Evolutionary conservation across 345 rosid species (phyloP).

Genomic region (Salix suchowensis): DNA sequence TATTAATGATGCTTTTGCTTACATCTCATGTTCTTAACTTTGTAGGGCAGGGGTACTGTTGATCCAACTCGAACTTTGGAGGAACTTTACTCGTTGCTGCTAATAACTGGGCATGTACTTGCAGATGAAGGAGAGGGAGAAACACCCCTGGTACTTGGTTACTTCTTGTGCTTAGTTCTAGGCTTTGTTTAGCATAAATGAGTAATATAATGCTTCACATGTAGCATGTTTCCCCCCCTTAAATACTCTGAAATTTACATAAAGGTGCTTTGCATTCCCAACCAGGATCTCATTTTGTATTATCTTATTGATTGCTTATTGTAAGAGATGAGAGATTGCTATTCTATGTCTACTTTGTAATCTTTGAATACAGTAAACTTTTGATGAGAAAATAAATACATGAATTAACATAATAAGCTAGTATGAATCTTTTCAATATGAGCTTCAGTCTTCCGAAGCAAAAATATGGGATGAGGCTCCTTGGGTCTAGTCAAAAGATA

Average conservation of each 20-base stretch:
- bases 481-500: too few species aligned
- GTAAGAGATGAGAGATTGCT: background rate
- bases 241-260: background rate
- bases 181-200: background rate
- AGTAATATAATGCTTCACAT: background rate
- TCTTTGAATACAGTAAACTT: background rate
- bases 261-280: background rate
- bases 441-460: too few species aligned
- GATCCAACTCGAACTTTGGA: conserved; percentile 84
- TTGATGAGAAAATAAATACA: background rate
- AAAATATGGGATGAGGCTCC: too few species aligned
- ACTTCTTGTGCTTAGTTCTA: conserved; percentile 18
- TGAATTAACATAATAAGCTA: too few species aligned
- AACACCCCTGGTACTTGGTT: conserved; percentile 77
- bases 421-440: too few species aligned
- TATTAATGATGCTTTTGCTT: background rate
- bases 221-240: background rate
- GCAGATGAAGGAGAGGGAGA: conserved; percentile 99
- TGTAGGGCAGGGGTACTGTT: conserved; percentile 79
- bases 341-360: background rate
- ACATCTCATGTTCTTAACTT: conserved; percentile 11
- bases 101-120: conserved; percentile 87
- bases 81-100: conserved; percentile 80
- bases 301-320: background rate
- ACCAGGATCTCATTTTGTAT: too few species aligned